A percentile compares a stretch with the other conserved stretches of the same genome.
Conservation (phyloP, 2,329 filamentous ascomycete genomes). For the Xylariomycetidae sp. region DNA sequence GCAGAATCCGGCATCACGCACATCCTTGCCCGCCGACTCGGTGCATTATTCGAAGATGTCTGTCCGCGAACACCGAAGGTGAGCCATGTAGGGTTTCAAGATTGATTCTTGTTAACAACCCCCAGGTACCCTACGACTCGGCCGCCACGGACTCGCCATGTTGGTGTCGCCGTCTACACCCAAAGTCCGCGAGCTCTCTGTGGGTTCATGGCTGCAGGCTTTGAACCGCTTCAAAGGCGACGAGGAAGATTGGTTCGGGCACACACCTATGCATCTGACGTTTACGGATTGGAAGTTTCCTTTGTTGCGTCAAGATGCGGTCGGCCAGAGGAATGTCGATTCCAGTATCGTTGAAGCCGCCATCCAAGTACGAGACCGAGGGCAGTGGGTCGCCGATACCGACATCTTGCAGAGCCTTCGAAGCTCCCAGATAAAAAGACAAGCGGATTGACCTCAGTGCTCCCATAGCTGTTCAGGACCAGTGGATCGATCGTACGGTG, state of each 20-base stretch:
- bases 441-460: neutral
- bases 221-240: neutral
- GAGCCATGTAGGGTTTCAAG: no score
- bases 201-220: neutral
- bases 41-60: conserved; percentile 12
- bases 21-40: conserved; percentile 32
- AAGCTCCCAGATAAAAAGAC: neutral
- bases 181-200: neutral
- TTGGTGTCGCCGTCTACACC: conserved; percentile 13
- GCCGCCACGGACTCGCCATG: conserved; percentile 10
- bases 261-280: neutral
- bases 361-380: neutral
- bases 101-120: no score
- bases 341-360: neutral
- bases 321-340: neutral
- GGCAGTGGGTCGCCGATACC: neutral
- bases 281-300: neutral
- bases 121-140: conserved; percentile 6
- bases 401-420: neutral
- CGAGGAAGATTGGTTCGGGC: neutral
- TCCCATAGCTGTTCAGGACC: neutral
- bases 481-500: neutral
- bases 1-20: conserved; percentile 34
- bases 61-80: conserved; percentile 27
- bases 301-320: neutral